Evolutionary conservation across 805 yeast species (phyloP).

Genomic region (Ogataea paraovalis): DNA sequence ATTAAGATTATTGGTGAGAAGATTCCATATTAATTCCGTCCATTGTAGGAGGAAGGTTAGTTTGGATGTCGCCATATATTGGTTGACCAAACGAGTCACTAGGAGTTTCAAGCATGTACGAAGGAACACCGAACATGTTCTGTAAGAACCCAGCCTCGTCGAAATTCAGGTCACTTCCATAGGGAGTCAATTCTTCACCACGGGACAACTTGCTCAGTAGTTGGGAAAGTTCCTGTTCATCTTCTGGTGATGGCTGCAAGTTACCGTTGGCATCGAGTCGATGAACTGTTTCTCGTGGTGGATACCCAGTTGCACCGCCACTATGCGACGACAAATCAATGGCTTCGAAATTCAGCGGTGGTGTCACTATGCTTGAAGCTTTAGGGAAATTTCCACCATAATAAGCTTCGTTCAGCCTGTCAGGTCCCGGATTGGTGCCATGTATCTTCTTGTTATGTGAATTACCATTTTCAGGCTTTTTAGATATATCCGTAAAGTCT

Average conservation of each 20-base stretch:
- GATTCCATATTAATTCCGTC: neutral
- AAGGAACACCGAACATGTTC: slow-evolving; percentile 31
- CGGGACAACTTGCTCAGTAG: neutral
- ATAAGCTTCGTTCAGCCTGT: neutral
- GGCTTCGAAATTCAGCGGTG: slow-evolving; percentile 5
- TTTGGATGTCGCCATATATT: neutral
- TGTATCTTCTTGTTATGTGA: no score
- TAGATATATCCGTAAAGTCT: neutral
- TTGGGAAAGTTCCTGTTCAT: neutral
- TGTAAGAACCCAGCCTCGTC: slow-evolving; percentile 23
- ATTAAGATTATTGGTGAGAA: neutral
- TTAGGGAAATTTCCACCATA: slow-evolving; percentile 6
- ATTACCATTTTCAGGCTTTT: neutral
- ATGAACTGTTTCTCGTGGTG: neutral
- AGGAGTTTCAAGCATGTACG: slow-evolving; percentile 25
- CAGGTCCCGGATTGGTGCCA: neutral
- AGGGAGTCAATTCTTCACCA: slow-evolving; percentile 6
- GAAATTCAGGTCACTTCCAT: slow-evolving; percentile 9
- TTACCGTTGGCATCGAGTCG: neutral
- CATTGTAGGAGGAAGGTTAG: neutral
- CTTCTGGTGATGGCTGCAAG: neutral
- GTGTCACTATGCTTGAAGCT: slow-evolving; percentile 12
- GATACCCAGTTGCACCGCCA: neutral
- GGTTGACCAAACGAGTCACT: neutral
- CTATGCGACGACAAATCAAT: neutral